Conservation (phyloP, 2,329 filamentous ascomycete genomes). For the Cercospora janseana region DNA sequence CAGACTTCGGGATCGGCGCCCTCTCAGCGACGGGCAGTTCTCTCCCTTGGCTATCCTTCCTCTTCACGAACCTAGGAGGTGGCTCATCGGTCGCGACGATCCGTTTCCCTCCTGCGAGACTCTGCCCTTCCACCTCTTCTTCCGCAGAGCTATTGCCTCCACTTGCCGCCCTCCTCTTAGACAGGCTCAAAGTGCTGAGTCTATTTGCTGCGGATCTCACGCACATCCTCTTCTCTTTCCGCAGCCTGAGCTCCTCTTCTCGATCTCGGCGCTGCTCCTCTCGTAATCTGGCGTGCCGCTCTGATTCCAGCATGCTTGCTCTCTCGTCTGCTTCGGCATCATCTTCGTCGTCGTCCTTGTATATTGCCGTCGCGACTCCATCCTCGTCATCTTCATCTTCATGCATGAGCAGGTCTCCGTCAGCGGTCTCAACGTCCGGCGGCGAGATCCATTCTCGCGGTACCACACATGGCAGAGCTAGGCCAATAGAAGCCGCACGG, state of each 20-base stretch:
- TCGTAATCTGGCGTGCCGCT: slow-evolving; percentile 27
- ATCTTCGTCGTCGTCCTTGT: slow-evolving; percentile 8
- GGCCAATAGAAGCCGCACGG: slow-evolving; percentile 76
- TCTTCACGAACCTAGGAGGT: slow-evolving; percentile 32
- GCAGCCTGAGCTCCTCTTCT: neutral
- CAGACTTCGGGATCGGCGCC: slow-evolving; percentile 42
- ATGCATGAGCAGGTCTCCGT: slow-evolving; percentile 63
- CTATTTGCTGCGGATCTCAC: slow-evolving; percentile 14
- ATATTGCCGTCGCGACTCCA: slow-evolving; percentile 23
- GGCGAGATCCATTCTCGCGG: slow-evolving; percentile 78
- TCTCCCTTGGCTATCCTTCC: slow-evolving; percentile 44
- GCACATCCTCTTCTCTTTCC: slow-evolving; percentile 7
- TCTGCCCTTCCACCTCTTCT: slow-evolving; percentile 19
- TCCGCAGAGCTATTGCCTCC: slow-evolving; percentile 7
- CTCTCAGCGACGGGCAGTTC: slow-evolving; percentile 46
- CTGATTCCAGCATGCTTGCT: slow-evolving; percentile 17
- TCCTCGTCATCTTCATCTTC: slow-evolving; percentile 53
- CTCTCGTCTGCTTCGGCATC: slow-evolving; percentile 6
- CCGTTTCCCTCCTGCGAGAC: slow-evolving; percentile 29
- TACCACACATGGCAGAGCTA: slow-evolving; percentile 77
- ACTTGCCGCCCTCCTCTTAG: neutral
- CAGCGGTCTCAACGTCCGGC: slow-evolving; percentile 70
- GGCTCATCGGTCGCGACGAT: slow-evolving; percentile 29
- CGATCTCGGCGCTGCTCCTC: slow-evolving; percentile 37
- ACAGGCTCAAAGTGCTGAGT: slow-evolving; percentile 2